Base-by-base conservation (phyloP, 805 yeast genomes). In the Saturnispora kantuleensis region DNA sequence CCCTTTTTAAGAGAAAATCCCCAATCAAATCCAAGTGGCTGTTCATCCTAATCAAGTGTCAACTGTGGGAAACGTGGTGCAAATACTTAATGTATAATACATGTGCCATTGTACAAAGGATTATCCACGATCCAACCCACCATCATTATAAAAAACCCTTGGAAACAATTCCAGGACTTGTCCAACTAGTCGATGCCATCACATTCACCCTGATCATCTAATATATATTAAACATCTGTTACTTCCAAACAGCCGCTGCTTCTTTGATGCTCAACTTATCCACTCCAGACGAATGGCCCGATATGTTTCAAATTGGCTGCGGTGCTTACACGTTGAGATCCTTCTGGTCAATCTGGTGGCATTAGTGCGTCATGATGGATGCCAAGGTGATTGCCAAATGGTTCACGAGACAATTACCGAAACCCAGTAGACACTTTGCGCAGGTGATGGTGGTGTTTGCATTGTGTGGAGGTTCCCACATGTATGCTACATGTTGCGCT, bases 371-470 rank as follows among this genome's bases (percentile, higher is more conserved):
- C 16, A 38, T 51, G 8, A 29, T 45, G 21, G 50, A 47, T 31
- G 31, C 48, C 3, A 39, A 41, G 9, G 9, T 31, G 2, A 31
- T 47, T 8, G 26, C 46, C 5, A 40, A 33, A 10, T 18, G 41
- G 42, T 11, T 47, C 5, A 21, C 18, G n/a, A 13, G 15, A 9
- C 12, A 13, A 8, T n/a, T 29, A 10, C 26, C 41, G 10, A 38
- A 38, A 29, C 12, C 10, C 15, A 12, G n/a, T 17, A 9, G 15
- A 4, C 17, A 31, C 3, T 21, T 31, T 13, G 10, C 18, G 7
- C n/a, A 12, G n/a, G 10, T 73, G 89, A 53, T 76, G 76, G 57
- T 79, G 81, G 51, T 70, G 89, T 49, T 64, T 90, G 47, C 82
- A 80, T 47, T 41, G 26, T 32, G 29, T 16, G 45, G 45, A 17